These are phyloP conservation scores for Kluyveromyces aestuarii DNA, from an alignment of 805 yeast species.

Conservation along the genomic window DNA sequence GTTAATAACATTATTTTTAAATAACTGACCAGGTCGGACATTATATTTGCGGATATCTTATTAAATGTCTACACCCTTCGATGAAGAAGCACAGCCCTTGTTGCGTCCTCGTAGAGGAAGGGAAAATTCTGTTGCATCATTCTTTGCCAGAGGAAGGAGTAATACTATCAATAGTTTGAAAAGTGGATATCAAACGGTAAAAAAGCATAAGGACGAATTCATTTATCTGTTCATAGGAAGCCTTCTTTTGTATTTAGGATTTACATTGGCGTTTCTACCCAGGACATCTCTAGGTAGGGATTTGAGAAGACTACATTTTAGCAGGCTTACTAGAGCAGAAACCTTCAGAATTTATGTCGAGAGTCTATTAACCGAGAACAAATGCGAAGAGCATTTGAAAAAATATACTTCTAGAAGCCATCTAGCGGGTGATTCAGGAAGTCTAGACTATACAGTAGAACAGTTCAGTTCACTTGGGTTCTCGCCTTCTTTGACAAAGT, in stretches of 20 bases:
- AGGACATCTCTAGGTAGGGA: conserved; percentile 78
- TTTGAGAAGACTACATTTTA: conserved; percentile 63
- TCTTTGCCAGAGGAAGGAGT: conserved; percentile 19
- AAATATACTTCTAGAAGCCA: conserved; percentile 12
- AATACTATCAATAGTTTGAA: conserved; percentile 23
- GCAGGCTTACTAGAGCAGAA: conserved; percentile 57
- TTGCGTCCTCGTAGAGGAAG: conserved; percentile 3
- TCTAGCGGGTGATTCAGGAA: conserved; percentile 37
- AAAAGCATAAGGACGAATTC: conserved; percentile 23
- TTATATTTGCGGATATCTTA: not conserved
- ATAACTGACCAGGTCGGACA: not conserved
- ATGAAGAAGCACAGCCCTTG: conserved; percentile 6
- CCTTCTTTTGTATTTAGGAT: conserved; percentile 31
- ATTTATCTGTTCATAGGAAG: conserved; percentile 14
- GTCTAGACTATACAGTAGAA: conserved; percentile 41
- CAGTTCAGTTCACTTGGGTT: conserved; percentile 46
- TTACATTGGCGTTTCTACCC: conserved; percentile 69
- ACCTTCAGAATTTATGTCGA: conserved; percentile 52
- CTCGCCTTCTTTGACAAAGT: conserved; percentile 41
- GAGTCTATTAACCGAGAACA: conserved; percentile 29
- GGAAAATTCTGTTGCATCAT: conserved; percentile 10
- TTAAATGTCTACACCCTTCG: not conserved
- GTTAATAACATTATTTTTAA: not conserved
- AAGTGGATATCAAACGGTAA: conserved; percentile 21
- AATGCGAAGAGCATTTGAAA: conserved; percentile 24